phyloP scores from a whole-genome alignment of 805 yeast species.

The Sugiyamaella mastotermitis region DNA sequence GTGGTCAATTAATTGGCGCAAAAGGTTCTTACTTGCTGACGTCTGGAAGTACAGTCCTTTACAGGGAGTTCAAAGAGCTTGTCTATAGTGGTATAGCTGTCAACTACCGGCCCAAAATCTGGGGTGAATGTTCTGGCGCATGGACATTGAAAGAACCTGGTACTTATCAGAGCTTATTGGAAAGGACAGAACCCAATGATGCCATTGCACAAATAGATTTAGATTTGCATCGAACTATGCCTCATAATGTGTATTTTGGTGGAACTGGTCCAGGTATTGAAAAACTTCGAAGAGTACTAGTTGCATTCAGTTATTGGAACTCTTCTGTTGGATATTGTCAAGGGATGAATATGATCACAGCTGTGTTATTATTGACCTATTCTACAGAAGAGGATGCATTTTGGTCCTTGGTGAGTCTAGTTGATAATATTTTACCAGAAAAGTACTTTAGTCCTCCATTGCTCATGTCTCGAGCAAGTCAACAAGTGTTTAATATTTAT shows the following conservation, averaged over 20 bases:
- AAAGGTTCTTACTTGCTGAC: constrained; percentile 33
- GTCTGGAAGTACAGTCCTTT: constrained; percentile 15
- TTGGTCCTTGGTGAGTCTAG: constrained; percentile 45
- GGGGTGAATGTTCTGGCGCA: constrained; percentile 54
- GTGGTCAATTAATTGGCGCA: constrained; percentile 35
- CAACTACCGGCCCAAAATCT: constrained; percentile 40
- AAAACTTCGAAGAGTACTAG: constrained; percentile 41
- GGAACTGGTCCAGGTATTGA: constrained; percentile 49
- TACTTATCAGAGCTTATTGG: constrained; percentile 34
- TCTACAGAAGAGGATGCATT: constrained; percentile 47
- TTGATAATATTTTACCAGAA: constrained; percentile 44
- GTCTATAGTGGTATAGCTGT: constrained; percentile 45
- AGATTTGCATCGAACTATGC: constrained; percentile 51
- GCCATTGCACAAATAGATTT: constrained; percentile 45
- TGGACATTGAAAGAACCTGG: constrained; percentile 40
- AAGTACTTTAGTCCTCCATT: constrained; percentile 36
- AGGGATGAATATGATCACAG: constrained; percentile 57
- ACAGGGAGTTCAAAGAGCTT: constrained; percentile 31
- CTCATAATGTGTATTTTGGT: constrained; percentile 47
- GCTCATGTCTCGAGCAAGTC: constrained; percentile 36
- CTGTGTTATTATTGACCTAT: constrained; percentile 40
- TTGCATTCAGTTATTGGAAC: constrained; percentile 44
- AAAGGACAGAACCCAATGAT: constrained; percentile 19
- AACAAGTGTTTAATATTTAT: constrained; percentile 32
- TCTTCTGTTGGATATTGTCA: constrained; percentile 51